A percentile compares a stretch with the other conserved stretches of the same genome.
Evolutionary conservation across 257 asterid genomes (phyloP).

Genomic region (Ligustrum vulgare): DNA sequence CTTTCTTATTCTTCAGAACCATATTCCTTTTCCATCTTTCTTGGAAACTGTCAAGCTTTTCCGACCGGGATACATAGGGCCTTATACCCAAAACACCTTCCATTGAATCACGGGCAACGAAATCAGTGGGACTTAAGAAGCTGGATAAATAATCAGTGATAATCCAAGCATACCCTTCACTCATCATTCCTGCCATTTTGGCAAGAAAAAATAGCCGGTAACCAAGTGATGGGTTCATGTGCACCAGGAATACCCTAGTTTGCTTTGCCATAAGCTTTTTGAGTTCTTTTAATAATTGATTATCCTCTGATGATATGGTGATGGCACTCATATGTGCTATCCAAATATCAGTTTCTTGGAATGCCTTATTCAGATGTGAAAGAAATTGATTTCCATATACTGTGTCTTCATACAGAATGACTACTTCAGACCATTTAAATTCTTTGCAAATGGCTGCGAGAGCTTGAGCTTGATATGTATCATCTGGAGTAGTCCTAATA

Average conservation of each 20-base stretch:
- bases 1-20: constrained; percentile 16
- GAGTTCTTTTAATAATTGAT: constrained; percentile 30
- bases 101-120: constrained; percentile 42
- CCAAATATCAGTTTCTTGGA: constrained; percentile 36
- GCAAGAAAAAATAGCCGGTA: constrained; percentile 39
- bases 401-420: constrained; percentile 49
- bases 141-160: constrained; percentile 53
- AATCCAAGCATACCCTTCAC: constrained; percentile 66
- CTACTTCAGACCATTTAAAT: constrained; percentile 48
- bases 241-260: constrained; percentile 54
- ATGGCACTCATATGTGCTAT: constrained; percentile 31
- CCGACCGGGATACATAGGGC: constrained; percentile 40
- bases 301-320: constrained; percentile 30
- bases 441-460: constrained; percentile 45
- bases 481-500: constrained; percentile 31
- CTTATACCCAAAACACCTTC: constrained; percentile 71
- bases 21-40: constrained; percentile 45
- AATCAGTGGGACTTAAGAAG: constrained; percentile 42
- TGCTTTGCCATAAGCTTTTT: constrained; percentile 26
- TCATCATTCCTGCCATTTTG: constrained; percentile 39
- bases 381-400: constrained; percentile 44
- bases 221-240: constrained; percentile 45
- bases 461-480: constrained; percentile 43
- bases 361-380: constrained; percentile 39
- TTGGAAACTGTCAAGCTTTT: constrained; percentile 37